Evolutionary conservation across 2,329 filamentous ascomycete species (phyloP), one percentile per base, ranked within the genome.

Genomic region (Diaporthe citri): DNA sequence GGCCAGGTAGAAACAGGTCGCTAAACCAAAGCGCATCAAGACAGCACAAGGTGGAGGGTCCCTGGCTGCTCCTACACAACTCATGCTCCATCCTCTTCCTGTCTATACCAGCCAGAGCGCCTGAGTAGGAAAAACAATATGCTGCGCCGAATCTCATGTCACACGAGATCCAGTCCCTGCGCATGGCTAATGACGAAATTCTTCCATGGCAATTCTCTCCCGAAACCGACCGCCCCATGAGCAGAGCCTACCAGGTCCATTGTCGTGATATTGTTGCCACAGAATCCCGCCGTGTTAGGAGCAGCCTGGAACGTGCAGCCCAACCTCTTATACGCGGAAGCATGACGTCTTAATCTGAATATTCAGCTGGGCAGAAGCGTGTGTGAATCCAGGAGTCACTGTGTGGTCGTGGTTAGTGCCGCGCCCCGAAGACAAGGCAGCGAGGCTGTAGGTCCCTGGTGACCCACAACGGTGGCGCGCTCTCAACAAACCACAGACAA

Each of bases 111-210:
- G n/a, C 36, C 25, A 64, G 51, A 25, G 25, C 51, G 36, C 48
- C 60, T 25, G 57, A 51, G 41, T 41, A 25, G 57, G 57, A 31
- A 72, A 41, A 62, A 55, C 71, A 72, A 43, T 36, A 52, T 72
- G 57, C 51, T 46, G 60, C 71, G 71, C 59, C 51, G 71, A 46
- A 25, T 64, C 34, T 55, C 57, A 20, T 3, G 48, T 69, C 25
- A 25, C 34, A 69, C 64, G 22, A 55, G 48, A 31, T 41, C 25
- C 48, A 55, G 48, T 55, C 48, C 46, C 25, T 55, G 34, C 13
- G n/a, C 34, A 39, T 69, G 48, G 46, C 34, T 13, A 22, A 17
- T 36, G 43, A 34, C 31, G 20, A 51, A 12, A 28, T 28, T 25
- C 31, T 10, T 25, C 3, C 31, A 36, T n/a, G 60, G 43, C 20